Evolutionary conservation across 225 moss, liverwort and hornwort species (phyloP), one percentile per base, ranked within the genome.

Genomic region (Asterella californica): DNA sequence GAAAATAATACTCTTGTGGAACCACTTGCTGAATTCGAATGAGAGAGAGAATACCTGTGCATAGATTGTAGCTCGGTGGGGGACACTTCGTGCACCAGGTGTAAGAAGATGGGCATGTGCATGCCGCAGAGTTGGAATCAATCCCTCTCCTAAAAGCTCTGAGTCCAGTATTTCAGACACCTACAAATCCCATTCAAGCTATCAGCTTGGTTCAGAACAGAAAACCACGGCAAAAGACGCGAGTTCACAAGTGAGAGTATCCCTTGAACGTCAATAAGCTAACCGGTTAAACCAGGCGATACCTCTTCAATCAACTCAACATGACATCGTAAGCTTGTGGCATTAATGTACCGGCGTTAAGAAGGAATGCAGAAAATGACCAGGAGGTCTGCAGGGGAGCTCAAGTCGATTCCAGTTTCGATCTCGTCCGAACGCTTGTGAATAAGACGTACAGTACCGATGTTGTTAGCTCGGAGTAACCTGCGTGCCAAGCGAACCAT

Each of bases 381-480:
- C 92, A 96, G 90, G 65, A 96, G 84, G 81, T 96, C 92, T 78
- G 94, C 92, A 85, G 80, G 83, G 81, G 83, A 86, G 76, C 87
- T 90, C 90, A 96, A 83, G 87, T 96, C 94, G 84, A 87, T 84
- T 87, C 94, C 96, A 81, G 93, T 83, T 90, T 91, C 88, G 86
- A 96, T 84, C 79, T 96, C 96, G 85, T 96, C 96, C 30, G 96
- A 96, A 50, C 96, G 92, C 89, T 96, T 96, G 81, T 91, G 90
- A 77, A 96, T 79, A 64, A 96, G 86, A 81, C 87, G 90, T 79
- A 96, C 91, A 83, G 88, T 87, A 79, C 83, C 91, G 68, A 93
- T 79, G 45, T 81, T 80, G 70, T 94, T 92, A 14, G 52, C 86
- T 80, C 88, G 88, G 79, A 94, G 72, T 61, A 91, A 48, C 85